Evolutionary conservation across 2,329 filamentous ascomycete species (phyloP), one percentile per base, ranked within the genome.

Genomic region (Botrytis elliptica): DNA sequence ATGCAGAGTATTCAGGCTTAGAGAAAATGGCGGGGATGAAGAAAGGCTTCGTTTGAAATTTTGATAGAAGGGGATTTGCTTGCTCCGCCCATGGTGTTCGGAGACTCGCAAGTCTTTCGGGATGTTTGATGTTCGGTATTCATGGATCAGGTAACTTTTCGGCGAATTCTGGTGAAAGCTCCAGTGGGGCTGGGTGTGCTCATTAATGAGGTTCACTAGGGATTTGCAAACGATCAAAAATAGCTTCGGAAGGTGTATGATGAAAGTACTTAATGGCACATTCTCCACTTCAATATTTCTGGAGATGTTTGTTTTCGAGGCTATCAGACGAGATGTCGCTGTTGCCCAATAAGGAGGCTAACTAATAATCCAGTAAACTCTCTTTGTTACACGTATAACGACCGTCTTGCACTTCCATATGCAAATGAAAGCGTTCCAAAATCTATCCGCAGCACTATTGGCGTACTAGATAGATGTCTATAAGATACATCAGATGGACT

Each of bases 61-160:
- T 57, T 16, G 22, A 69, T 42, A 7, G 1, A 12, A 67, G 33
- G 33, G n/a, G 16, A 42, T 42, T 42, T n/a, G 22, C 8, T 33
- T 33, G n/a, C 49, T 20, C n/a, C 18, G 18, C 4, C 1, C 38
- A 16, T 38, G 38, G n/a, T 44, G 12, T 69, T 57, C 18, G n/a
- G n/a, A 25, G 36, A 69, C 40, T 57, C 36, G 49, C 66, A 57
- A 69, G 49, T 10, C 66, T 57, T 57, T 59, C 36, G 49, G 66
- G 40, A 25, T 69, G 16, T 57, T 69, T 38, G 18, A 55, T n/a
- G 25, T 57, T 57, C 49, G 49, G 36, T 6, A 25, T 57, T 33
- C 12, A 33, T 57, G 14, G 4, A 57, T 6, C 36, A 38, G 22
- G n/a, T 16, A 40, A 33, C 14, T 33, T 5, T 38, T 57, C 6